A percentile compares a stretch with the other conserved stretches of the same genome.
phyloP scores from a whole-genome alignment of 2,329 filamentous ascomycete species.

The Aspergillus ustus region DNA sequence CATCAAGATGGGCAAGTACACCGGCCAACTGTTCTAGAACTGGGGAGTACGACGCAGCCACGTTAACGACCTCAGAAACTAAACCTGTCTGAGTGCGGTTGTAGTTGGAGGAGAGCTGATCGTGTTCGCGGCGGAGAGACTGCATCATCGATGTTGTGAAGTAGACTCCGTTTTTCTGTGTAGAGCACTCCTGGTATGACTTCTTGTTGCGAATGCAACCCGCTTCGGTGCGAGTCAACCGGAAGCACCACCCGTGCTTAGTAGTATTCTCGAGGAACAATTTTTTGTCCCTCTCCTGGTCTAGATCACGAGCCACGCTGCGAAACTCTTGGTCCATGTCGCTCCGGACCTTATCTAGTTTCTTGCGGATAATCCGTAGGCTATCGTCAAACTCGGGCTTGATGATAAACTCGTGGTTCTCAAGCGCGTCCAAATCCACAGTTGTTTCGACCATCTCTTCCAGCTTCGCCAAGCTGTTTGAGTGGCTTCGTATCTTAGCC shows the following conservation, averaged over 20 bases:
- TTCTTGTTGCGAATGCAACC: slow-evolving; percentile 91
- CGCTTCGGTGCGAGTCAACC: slow-evolving; percentile 86
- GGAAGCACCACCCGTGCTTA: slow-evolving; percentile 95
- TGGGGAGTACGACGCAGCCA: slow-evolving; percentile 92
- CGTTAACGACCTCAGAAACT: slow-evolving; percentile 88
- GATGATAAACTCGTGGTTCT: slow-evolving; percentile 98
- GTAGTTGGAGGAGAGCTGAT: slow-evolving; percentile 92
- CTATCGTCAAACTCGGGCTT: slow-evolving; percentile 96
- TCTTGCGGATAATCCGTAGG: slow-evolving; percentile 84
- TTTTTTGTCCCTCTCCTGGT: slow-evolving; percentile 96
- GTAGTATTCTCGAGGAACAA: slow-evolving; percentile 96
- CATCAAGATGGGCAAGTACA: slow-evolving; percentile 89
- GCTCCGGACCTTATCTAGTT: slow-evolving; percentile 79
- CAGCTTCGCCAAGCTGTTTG: slow-evolving; percentile 79
- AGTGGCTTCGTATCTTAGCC: slow-evolving; percentile 75
- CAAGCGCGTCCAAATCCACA: slow-evolving; percentile 90
- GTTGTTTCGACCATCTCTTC: slow-evolving; percentile 99
- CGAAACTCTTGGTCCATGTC: slow-evolving; percentile 85
- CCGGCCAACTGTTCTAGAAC: slow-evolving; percentile 87
- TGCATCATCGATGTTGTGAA: slow-evolving; percentile 88
- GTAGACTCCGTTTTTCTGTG: slow-evolving; percentile 98
- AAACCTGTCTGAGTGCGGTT: slow-evolving; percentile 91
- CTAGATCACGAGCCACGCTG: slow-evolving; percentile 76
- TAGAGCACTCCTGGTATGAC: slow-evolving; percentile 91
- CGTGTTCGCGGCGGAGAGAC: slow-evolving; percentile 82